Evolutionary conservation across 2,329 filamentous ascomycete species (phyloP).

Genomic region (Colletotrichum lindemuthianum): DNA sequence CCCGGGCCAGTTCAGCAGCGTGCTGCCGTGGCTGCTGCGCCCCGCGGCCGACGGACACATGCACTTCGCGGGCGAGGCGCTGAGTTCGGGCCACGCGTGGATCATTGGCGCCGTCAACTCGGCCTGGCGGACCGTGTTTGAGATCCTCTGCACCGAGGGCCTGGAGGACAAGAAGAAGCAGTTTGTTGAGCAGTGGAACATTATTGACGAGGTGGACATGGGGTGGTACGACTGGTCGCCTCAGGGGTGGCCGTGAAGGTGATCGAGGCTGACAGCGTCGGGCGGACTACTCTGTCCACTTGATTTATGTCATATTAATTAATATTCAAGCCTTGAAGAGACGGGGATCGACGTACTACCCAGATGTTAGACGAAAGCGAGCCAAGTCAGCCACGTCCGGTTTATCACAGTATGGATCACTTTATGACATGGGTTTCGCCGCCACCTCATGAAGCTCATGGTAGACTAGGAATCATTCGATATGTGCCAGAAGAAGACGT

Average conservation of each 20-base stretch:
- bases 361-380: too few species aligned
- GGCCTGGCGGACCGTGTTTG: conserved; percentile 39
- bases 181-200: conserved; percentile 37
- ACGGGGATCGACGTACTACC: too few species aligned
- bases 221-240: conserved; percentile 39
- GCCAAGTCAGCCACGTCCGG: too few species aligned
- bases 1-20: conserved; percentile 39
- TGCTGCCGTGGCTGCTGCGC: conserved; percentile 39
- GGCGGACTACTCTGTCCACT: too few species aligned
- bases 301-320: too few species aligned
- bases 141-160: conserved; percentile 37
- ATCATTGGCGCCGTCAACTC: conserved; percentile 42
- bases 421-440: too few species aligned
- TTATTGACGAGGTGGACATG: conserved; percentile 39
- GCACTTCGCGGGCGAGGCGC: conserved; percentile 41
- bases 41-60: conserved; percentile 39
- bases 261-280: too few species aligned
- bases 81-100: conserved; percentile 41
- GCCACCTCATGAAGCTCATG: too few species aligned
- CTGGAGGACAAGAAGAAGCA: conserved; percentile 37
- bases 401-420: too few species aligned
- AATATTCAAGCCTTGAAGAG: too few species aligned
- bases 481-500: too few species aligned
- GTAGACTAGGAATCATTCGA: too few species aligned
- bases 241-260: conserved; percentile 6